A percentile compares a stretch with the other conserved stretches of the same genome.
These are phyloP conservation scores for Fraxinus anomala DNA, from an alignment of 257 asterid genomes.

Conservation along the genomic window DNA sequence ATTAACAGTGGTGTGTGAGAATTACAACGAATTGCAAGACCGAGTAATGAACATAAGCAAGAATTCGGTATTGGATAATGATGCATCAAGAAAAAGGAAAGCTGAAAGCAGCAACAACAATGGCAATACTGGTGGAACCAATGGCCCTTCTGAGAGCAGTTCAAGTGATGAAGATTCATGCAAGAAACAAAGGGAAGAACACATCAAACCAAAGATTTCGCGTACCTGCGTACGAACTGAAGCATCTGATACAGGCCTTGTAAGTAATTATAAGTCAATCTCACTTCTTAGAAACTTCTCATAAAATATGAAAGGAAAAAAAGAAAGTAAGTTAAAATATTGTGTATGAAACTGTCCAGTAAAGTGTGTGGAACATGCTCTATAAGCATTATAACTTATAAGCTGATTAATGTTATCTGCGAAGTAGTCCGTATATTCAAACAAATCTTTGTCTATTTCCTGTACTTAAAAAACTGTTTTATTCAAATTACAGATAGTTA, in stretches of 20 bases:
- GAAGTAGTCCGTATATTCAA: conserved; percentile 8
- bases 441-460: background rate
- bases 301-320: too few relatives aligned
- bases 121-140: conserved; percentile 21
- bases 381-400: too few relatives aligned
- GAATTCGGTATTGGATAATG: conserved; percentile 16
- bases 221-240: conserved; percentile 56
- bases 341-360: background rate
- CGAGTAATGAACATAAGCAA: conserved; percentile 52
- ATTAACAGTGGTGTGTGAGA: conserved; percentile 75
- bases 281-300: background rate
- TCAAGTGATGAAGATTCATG: conserved; percentile 77
- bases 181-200: conserved; percentile 73
- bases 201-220: conserved; percentile 61
- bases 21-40: conserved; percentile 55
- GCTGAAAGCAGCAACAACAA: conserved; percentile 36
- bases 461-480: conserved; percentile 17
- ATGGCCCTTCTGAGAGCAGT: conserved; percentile 66
- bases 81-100: conserved; percentile 63
- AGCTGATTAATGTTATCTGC: background rate
- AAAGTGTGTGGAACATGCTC: background rate
- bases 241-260: conserved; percentile 88
- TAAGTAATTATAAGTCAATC: conserved; percentile 38
- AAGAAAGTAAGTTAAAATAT: too few relatives aligned
- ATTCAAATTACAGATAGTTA: conserved; percentile 55